Evolutionary conservation across 108 stramenopile genomes (phyloP), one percentile per base, ranked within the genome.

Genomic region (Craspedostauros australis): DNA sequence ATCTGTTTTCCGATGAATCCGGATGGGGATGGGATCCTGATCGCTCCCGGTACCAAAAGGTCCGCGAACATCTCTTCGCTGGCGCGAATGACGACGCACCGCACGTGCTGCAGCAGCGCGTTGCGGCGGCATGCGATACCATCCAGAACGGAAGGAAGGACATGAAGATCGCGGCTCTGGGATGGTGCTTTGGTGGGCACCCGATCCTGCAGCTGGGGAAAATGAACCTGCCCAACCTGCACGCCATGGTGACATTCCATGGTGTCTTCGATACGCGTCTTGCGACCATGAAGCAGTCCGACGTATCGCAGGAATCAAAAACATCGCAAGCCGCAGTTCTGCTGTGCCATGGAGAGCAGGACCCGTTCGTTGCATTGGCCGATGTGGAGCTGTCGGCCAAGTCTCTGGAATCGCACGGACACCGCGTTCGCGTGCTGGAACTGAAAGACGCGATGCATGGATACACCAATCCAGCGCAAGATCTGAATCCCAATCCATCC

Each of bases 401-500:
- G 14, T 53, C 53, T 2, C 60, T 82, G 27, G 30, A 46, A 50
- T 42, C 57, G 27, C 20, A 50, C 9, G 62, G 51, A 1, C 54
- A 64, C 42, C 22, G 50, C 8, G 59, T 61, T 4, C 28, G 29
- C 2, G 38, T 77, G 1, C 34, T 73, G 44, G 39, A 62, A 29
- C 53, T 78, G 16, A 57, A 69, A 9, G 54, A 57, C 11, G 75
- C 76, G n/a, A 72, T 54, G 32, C 86, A 88, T 54, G 86, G 86
- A 11, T 88, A 82, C 54, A 84, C 77, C 2, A 88, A 88, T 67
- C 82, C 86, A 29, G 86, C 82, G 0, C 86, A 88, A 68, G 61
- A 60, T 26, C 79, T 49, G 49, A 88, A 88, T 40, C 36, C 46
- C 3, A 79, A 71, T 45, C 49, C 47, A 32, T 75, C 82, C 9